Conservation (phyloP, 768 basidiomycete genomes). For the Pleurotus ostreatus region DNA sequence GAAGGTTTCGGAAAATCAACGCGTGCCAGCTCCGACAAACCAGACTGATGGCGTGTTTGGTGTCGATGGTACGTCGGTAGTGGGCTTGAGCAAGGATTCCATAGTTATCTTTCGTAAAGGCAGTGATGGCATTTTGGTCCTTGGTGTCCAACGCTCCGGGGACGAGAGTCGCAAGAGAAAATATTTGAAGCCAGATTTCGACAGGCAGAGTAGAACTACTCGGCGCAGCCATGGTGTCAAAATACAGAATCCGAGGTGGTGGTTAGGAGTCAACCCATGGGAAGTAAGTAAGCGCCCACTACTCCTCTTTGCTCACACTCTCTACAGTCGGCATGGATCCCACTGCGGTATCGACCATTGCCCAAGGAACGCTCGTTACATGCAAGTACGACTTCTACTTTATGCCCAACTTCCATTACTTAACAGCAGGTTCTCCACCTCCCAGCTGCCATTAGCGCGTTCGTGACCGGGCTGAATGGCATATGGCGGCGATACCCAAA, state of each 20-base stretch:
- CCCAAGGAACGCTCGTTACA: constrained; percentile 58
- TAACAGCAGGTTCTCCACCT: constrained; percentile 34
- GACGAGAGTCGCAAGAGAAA: constrained; percentile 17
- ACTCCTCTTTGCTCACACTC: too few species aligned
- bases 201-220: constrained; percentile 13
- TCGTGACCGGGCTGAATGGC: constrained; percentile 38
- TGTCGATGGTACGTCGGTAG: constrained; percentile 15
- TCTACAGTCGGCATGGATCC: constrained; percentile 7
- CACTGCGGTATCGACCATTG: constrained; percentile 37
- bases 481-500: constrained; percentile 45
- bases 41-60: constrained; percentile 17
- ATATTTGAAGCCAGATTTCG: constrained; percentile 24
- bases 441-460: constrained; percentile 59
- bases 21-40: constrained; percentile 19
- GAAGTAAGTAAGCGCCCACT: neutral
- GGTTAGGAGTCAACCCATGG: neutral
- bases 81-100: constrained; percentile 16
- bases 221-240: too few species aligned
- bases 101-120: constrained; percentile 19
- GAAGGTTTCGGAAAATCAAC: constrained; percentile 13
- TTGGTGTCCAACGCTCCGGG: constrained; percentile 19
- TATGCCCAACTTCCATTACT: neutral
- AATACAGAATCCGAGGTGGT: neutral
- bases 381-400: constrained; percentile 69
- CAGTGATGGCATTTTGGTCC: constrained; percentile 18